Base-by-base conservation (phyloP, 2,329 filamentous ascomycete species). In the Furcasterigmium furcatum region DNA sequence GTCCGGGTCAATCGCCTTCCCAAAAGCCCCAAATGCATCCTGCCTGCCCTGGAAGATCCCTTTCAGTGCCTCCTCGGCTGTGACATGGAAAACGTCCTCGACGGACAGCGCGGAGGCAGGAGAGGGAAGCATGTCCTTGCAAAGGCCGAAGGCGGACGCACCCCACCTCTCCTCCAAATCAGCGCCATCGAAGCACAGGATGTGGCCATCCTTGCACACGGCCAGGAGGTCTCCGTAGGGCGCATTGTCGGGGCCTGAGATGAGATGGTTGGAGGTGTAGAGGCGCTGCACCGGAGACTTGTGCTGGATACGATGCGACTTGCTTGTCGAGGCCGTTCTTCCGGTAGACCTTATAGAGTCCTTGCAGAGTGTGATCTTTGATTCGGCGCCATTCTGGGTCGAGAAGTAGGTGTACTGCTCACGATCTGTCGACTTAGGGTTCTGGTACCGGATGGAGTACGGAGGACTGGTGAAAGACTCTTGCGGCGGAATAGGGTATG, bases 401-500 rank as follows among this genome's bases (percentile, higher is more conserved):
- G 80, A 76, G 35, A 78, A 72, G 53, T 84, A 85, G 3, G 82
- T 85, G 56, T 80, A 80, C 53, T 82, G 73, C 34, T 73, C 69
- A 25, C 79, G 65, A 47, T 74, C 72, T 51, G 64, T 72, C 45
- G 64, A 68, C 19, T 70, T 69, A 10, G 72, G 61, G 38, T 68
- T 68, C 54, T 79, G 73, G 50, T 73, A 68, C 52, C 79, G 72
- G 35, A 84, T 61, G 14, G 82, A 85, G 60, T 72, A 76, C 18
- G 81, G 76, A 9, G 81, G 63, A 61, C 82, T 85, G 44, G 80
- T 80, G 59, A 86, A 83, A 43, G 72, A 73, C 44, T 82, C 77
- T 60, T 84, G 80, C 2, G 82, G 83, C 21, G 82, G 79, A 49
- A 86, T 76, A 19, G 82, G 81, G 59, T 85, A 85, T 2, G 82